These are phyloP conservation scores for Trebouxia sp. DNA, from an alignment of 139 green algal species.

Conservation along the genomic window DNA sequence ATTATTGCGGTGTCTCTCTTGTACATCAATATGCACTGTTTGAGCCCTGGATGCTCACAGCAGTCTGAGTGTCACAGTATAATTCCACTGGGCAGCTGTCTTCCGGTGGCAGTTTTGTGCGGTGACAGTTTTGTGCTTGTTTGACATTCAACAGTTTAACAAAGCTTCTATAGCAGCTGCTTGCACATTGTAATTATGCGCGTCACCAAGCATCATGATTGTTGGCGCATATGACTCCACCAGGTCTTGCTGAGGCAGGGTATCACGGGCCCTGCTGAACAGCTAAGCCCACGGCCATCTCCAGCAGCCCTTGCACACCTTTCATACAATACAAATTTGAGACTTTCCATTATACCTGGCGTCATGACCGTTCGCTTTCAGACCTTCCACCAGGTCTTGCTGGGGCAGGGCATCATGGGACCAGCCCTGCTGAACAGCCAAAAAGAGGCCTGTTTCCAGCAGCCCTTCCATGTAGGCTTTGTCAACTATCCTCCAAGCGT, in stretches of 20 bases:
- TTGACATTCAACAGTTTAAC: too few species aligned
- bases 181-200: too few species aligned
- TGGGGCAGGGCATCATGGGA: neutral
- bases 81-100: too few species aligned
- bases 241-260: neutral
- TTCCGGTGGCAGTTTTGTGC: too few species aligned
- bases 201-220: conserved; percentile 15
- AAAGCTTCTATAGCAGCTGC: too few species aligned
- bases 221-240: neutral
- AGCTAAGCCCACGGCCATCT: conserved; percentile 2
- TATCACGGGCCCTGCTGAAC: neutral
- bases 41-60: too few species aligned
- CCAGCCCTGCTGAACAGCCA: conserved; percentile 15
- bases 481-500: neutral
- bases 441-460: conserved; percentile 10
- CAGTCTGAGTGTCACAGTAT: too few species aligned
- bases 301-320: neutral
- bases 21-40: too few species aligned
- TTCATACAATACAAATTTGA: too few species aligned
- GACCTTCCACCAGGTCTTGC: neutral
- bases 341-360: too few species aligned
- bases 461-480: conserved; percentile 12
- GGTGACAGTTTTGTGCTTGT: too few species aligned
- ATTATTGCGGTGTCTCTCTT: too few species aligned
- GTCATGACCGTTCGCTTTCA: neutral